These are phyloP conservation scores for Zygosaccharomyces pseudobailii DNA, from an alignment of 1,139 yeast genomes.

Conservation along the genomic window DNA sequence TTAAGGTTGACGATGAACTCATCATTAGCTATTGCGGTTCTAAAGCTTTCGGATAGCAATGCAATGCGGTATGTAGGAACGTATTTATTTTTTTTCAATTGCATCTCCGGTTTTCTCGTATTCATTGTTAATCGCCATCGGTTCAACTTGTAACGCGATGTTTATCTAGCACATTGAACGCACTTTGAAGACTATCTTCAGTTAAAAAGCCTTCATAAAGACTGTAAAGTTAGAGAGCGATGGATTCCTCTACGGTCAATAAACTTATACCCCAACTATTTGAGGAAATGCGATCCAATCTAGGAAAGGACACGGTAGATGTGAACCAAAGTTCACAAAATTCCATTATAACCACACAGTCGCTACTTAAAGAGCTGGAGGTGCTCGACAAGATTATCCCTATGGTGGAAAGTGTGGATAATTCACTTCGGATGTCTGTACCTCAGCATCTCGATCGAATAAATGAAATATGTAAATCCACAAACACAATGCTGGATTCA, in stretches of 20 bases:
- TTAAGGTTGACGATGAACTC: constrained; percentile 29
- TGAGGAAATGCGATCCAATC: constrained; percentile 29
- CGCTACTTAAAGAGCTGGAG: constrained; percentile 29
- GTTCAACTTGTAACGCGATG: not conserved
- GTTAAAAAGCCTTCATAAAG: not conserved
- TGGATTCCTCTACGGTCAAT: constrained; percentile 22
- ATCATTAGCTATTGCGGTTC: constrained; percentile 34
- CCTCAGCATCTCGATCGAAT: constrained; percentile 26
- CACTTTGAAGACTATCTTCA: not conserved
- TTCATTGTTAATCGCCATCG: not conserved
- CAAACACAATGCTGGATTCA: constrained; percentile 29
- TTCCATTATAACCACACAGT: constrained; percentile 27
- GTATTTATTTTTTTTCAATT: not conserved
- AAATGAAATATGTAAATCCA: constrained; percentile 28
- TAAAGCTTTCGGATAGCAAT: constrained; percentile 31
- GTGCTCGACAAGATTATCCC: constrained; percentile 29
- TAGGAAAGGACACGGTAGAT: constrained; percentile 12
- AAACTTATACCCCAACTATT: constrained; percentile 31
- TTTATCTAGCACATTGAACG: not conserved
- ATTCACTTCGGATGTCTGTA: constrained; percentile 17
- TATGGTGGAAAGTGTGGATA: constrained; percentile 26
- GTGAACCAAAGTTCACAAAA: constrained; percentile 1
- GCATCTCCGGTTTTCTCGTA: not conserved
- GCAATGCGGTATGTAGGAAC: not conserved
- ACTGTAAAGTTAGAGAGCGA: not conserved